Base-by-base conservation (phyloP, 2,329 filamentous ascomycete species). In the Verticillium dahliae region DNA sequence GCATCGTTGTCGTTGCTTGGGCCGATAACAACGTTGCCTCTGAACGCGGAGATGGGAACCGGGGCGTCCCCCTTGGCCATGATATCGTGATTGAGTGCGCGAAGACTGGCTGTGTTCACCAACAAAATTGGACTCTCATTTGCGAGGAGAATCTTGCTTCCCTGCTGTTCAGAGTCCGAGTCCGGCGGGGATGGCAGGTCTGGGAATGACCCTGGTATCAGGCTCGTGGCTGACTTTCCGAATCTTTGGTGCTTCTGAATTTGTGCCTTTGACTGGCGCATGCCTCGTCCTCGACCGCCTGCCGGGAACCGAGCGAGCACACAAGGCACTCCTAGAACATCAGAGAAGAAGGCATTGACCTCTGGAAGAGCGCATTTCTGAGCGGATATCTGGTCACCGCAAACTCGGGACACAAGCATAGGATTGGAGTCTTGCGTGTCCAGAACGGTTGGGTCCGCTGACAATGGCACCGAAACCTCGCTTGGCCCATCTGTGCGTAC, bases 121-220 rank as follows among this genome's bases (percentile, higher is more conserved):
- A 91, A 85, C 0, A 99, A 82, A 55, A 99, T 96, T 0, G 95
- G 94, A 60, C 92, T 96, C 74, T 98, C 95, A 72, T 99, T 99
- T 31, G 93, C 90, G 3, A 99, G 79, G 0, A 95, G 78, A 38
- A 98, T 92, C 3, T 87, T 81, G 73, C 60, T 73, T 61, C 34
- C 71, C 56, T 66, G 69, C 15, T 62, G 68, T 68, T 86, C 79
- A 33, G 76, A 78, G 63, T 85, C 85, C 0, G 85, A 88, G 58
- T 87, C 84, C 2, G 82, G 80, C 9, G 82, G 83, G 22, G 81
- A 84, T 18, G 81, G 81, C 1, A 81, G 77, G 50, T 71, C 74
- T 35, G 83, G 84, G 64, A 84, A 87, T 22, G 81, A 78, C 4
- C 82, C 82, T 9, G 84, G 83, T 69, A 86, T 76, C 57, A 60